Base-by-base conservation (phyloP, 345 rosid species). In the Raphanus raphanistrum region DNA sequence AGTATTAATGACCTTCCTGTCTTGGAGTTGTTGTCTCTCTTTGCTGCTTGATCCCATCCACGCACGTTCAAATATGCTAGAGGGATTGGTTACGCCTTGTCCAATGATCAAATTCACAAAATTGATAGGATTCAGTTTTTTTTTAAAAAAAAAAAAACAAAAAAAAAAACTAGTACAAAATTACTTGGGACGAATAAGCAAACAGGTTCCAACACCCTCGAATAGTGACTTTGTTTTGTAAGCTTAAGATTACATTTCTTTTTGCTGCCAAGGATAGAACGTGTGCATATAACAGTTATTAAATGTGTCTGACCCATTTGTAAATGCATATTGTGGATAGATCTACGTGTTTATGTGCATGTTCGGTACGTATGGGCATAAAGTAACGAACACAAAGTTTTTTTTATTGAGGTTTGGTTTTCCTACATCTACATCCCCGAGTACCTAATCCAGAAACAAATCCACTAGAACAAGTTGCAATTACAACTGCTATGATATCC, bases 211-310 rank as follows among this genome's bases (percentile, higher is more conserved):
- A 45, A 13, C 48, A 41, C 48, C 10, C 41, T 43, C 12, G 10
- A 11, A 45, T 21, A 17, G 6, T 55, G 13, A 55, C n/a, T 52
- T 52, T 52, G 27, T 55, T 26, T 25, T 57, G 29, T 57, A 57
- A 57, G 28, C 28, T 25, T 45, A 45, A 45, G 52, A 45, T 45
- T 45, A 45, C 52, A 45, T 45, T 1, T 45, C 52, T 41, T 11
- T 11, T 41, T 41, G 6, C 5, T 45, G 15, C 52, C 52, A 45
- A 45, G 35, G 64, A 12, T 60, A 60, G 16, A 60, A 25, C 50
- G 50, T 13, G 50, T 36, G 6, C 50, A 73, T 50, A 52, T 31
- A 63, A 48, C 50, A 73, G 52, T 73, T 73, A 8, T 8, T 25
- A 4, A 74, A 25, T 21, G 21, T 21, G 21, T 21, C 1, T 21